Base-by-base conservation (phyloP, 306 rosid genomes). In the Ochetophila trinervis region DNA sequence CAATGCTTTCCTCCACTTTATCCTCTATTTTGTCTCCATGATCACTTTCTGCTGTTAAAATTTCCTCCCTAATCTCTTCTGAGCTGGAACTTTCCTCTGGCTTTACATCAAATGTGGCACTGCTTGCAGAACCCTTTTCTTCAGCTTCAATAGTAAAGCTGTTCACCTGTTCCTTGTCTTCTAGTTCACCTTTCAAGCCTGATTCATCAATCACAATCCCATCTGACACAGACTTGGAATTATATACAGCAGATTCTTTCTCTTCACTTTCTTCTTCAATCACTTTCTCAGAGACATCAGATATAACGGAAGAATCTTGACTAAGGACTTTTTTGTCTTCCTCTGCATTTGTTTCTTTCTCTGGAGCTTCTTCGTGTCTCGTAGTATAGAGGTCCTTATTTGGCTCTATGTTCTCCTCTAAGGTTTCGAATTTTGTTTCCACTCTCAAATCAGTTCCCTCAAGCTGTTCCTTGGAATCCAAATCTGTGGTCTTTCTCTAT, bases 401-500 rank as follows among this genome's bases (percentile, higher is more conserved):
- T 60, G 66, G 64, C 62, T 60, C 55, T 66, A 18, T 45, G 24
- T 24, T 44, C 34, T 67, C 74, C 61, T 74, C 76, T 50, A 50
- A 17, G 54, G 6, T 19, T 50, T 50, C 20, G 5, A 56, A 37
- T 53, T 67, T 22, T 63, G 55, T 42, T 70, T 65, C 63, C 66
- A 34, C 61, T 12, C 34, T 64, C 47, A 49, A 53, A 53, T 69
- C 22, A 21, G 66, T 40, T 57, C 8, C 57, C 67, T 58, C 65
- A 54, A 13, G 63, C 49, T 67, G 66, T 49, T 73, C 66, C 40
- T 69, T 48, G 57, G 60, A 62, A 51, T 69, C 79, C 51, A 24
- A 40, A 36, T 53, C 27, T 35, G 32, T 15, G 54, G 9, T 64
- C 20, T 53, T 52, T 37, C 57, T 61, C 85, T 84, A 60, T 52